Percentiles rank a stretch among this genome's conserved stretches.
Conservation (phyloP, 331 rosid species). For the Rhamnella rubrinervis region DNA sequence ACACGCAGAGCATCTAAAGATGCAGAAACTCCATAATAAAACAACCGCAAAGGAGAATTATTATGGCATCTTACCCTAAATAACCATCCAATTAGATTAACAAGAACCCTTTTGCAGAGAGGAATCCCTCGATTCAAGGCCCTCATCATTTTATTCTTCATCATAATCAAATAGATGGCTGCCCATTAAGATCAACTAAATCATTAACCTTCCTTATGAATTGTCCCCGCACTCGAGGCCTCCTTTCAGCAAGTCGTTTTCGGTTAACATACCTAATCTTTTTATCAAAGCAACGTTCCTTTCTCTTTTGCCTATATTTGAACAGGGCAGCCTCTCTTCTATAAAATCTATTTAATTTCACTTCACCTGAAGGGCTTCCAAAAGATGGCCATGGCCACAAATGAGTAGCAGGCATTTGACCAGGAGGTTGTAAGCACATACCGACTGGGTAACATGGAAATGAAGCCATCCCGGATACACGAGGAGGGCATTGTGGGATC, state of each 20-base stretch:
- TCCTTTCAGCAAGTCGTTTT: constrained; percentile 81
- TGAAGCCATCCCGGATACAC: constrained; percentile 63
- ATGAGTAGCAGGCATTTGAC: constrained; percentile 63
- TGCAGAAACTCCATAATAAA: too few species aligned
- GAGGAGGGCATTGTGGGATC: constrained; percentile 67
- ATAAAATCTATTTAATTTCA: constrained; percentile 57
- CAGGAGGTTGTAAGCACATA: constrained; percentile 60
- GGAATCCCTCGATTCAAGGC: constrained; percentile 41
- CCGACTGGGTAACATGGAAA: constrained; percentile 72
- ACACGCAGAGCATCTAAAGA: too few species aligned
- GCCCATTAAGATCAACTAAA: constrained; percentile 84
- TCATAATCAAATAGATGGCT: constrained; percentile 70
- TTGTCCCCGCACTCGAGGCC: constrained; percentile 93
- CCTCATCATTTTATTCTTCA: constrained; percentile 68
- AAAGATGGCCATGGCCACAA: constrained; percentile 82
- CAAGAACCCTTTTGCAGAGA: constrained; percentile 18
- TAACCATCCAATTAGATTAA: too few species aligned
- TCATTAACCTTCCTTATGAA: constrained; percentile 85
- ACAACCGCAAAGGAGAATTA: too few species aligned
- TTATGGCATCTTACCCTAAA: too few species aligned
- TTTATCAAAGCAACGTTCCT: constrained; percentile 94
- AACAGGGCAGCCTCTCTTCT: constrained; percentile 97
- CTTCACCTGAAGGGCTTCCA: constrained; percentile 59
- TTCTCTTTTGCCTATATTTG: constrained; percentile 92
- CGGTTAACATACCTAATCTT: constrained; percentile 89